These are phyloP conservation scores for Umbelopsis ramanniana DNA, from an alignment of 192 early-diverging fungal genomes.

Conservation along the genomic window DNA sequence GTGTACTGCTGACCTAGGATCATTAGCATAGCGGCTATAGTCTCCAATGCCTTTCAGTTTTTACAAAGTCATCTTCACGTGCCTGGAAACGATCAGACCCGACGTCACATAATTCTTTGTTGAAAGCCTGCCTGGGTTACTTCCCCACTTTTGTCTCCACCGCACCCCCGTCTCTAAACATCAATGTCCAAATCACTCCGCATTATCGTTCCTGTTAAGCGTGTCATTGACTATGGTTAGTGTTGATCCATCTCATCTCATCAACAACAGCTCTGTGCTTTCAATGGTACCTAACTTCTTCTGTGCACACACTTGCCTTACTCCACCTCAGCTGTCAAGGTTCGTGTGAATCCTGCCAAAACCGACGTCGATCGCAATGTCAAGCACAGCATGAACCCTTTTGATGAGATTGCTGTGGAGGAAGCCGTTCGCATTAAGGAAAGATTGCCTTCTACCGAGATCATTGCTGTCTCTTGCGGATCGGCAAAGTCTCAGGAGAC, in stretches of 20 bases:
- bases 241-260: background rate
- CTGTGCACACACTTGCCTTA: background rate
- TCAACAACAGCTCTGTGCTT: background rate
- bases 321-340: constrained; percentile 76
- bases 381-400: constrained; percentile 99
- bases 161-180: background rate
- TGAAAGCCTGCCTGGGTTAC: background rate
- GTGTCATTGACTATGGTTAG: constrained; percentile 92
- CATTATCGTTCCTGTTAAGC: constrained; percentile 93
- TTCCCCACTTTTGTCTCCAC: constrained; percentile 12
- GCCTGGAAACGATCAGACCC: constrained; percentile 3
- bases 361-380: constrained; percentile 91
- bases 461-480: constrained; percentile 90
- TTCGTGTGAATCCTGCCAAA: constrained; percentile 89
- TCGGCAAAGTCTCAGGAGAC: constrained; percentile 89
- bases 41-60: background rate
- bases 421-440: constrained; percentile 95
- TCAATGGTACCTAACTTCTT: too few relatives aligned
- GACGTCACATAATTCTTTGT: background rate
- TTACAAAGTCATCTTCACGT: constrained; percentile 16
- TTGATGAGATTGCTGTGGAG: constrained; percentile 99
- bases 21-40: too few relatives aligned
- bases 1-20: too few relatives aligned
- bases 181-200: constrained; percentile 53
- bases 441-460: constrained; percentile 66